Conservation (phyloP, 2,329 filamentous ascomycete species). For the Diaporthe citrichinensis region DNA sequence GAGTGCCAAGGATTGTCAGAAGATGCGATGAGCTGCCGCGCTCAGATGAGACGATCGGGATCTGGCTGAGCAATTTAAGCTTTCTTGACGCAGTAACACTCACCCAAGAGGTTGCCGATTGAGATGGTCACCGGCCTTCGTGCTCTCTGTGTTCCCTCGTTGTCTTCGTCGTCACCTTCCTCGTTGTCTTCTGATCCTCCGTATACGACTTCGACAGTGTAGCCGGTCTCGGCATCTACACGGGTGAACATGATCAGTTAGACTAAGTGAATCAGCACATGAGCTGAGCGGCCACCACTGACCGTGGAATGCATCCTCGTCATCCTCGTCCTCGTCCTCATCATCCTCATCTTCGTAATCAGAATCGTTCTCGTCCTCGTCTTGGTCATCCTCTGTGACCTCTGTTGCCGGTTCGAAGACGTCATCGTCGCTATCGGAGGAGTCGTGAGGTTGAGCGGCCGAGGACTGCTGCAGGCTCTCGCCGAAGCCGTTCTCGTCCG, state of each 20-base stretch:
- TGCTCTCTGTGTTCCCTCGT: slow-evolving; percentile 31
- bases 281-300: not conserved
- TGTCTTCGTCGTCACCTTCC: slow-evolving; percentile 41
- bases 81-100: slow-evolving; percentile 19
- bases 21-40: not conserved
- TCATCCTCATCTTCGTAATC: slow-evolving; percentile 40
- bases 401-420: slow-evolving; percentile 40
- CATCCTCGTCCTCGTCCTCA: slow-evolving; percentile 49
- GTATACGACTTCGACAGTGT: slow-evolving; percentile 39
- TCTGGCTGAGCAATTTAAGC: slow-evolving; percentile 3
- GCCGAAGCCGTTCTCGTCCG: slow-evolving; percentile 40
- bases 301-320: slow-evolving; percentile 45
- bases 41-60: slow-evolving; percentile 9
- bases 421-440: slow-evolving; percentile 35
- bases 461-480: slow-evolving; percentile 38
- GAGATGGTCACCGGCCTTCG: not conserved
- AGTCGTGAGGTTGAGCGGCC: slow-evolving; percentile 14
- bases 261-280: not conserved
- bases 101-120: slow-evolving; percentile 37
- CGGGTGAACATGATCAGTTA: not conserved
- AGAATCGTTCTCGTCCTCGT: slow-evolving; percentile 47
- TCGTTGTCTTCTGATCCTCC: slow-evolving; percentile 43
- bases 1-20: not conserved
- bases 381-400: slow-evolving; percentile 37
- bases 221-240: slow-evolving; percentile 41